phyloP scores from a whole-genome alignment of 306 rosid genomes.

The Heteromeles arbutifolia region DNA sequence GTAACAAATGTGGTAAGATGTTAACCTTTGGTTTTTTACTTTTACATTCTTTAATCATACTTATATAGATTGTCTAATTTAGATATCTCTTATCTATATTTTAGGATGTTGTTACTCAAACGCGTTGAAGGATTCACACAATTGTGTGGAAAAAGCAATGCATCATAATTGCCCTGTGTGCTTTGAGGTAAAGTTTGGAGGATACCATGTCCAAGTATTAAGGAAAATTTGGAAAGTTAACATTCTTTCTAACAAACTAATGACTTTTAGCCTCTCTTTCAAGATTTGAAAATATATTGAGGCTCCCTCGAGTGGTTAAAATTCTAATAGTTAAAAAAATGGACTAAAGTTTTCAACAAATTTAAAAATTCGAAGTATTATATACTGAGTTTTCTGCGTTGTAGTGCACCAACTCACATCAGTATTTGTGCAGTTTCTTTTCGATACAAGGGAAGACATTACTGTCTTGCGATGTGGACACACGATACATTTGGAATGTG shows the following conservation, averaged over 20 bases:
- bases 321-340: too few relatives aligned
- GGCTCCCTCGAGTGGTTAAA: too few relatives aligned
- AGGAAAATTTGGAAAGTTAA: too few relatives aligned
- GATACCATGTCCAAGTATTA: background rate
- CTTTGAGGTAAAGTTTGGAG: conserved; percentile 51
- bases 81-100: conserved; percentile 5
- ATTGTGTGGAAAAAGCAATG: conserved; percentile 79
- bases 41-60: background rate
- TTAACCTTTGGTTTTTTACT: background rate
- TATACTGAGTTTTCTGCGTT: background rate
- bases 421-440: conserved; percentile 52
- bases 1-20: conserved; percentile 62
- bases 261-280: too few relatives aligned
- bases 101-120: conserved; percentile 78
- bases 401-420: conserved; percentile 8
- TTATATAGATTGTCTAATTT: background rate
- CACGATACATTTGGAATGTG: conserved; percentile 63
- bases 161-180: conserved; percentile 88
- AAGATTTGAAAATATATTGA: too few relatives aligned
- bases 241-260: too few relatives aligned
- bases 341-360: too few relatives aligned
- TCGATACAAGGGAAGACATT: conserved; percentile 56
- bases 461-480: conserved; percentile 62
- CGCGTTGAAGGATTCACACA: conserved; percentile 49
- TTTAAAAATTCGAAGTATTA: too few relatives aligned